These are phyloP conservation scores for Rhodotorula kratochvilovae DNA, from an alignment of 768 basidiomycete genomes.

Conservation along the genomic window DNA sequence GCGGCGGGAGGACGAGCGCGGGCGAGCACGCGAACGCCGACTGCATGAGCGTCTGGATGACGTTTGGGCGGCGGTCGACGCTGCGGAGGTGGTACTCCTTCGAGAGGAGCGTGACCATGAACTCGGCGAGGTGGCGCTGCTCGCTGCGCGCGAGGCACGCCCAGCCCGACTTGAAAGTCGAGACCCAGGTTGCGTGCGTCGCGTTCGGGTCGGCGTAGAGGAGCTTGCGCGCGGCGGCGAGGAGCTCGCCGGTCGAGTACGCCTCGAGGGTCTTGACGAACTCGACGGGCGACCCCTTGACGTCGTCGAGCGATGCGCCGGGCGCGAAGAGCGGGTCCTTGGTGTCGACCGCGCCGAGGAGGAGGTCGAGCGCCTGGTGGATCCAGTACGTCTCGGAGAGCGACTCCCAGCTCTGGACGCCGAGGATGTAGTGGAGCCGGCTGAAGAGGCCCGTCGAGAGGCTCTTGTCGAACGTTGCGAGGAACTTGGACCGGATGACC, in stretches of 20 bases:
- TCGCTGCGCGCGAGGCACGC: slow-evolving; percentile 75
- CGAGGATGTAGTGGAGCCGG: slow-evolving; percentile 82
- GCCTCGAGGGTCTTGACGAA: slow-evolving; percentile 36
- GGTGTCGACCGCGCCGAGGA: slow-evolving; percentile 65
- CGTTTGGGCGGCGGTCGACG: slow-evolving; percentile 80
- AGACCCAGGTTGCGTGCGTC: slow-evolving; percentile 79
- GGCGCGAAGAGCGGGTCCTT: slow-evolving; percentile 44
- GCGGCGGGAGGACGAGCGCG: slow-evolving; percentile 72
- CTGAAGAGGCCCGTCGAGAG: slow-evolving; percentile 75
- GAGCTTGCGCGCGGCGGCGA: slow-evolving; percentile 75
- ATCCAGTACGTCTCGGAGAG: slow-evolving; percentile 92
- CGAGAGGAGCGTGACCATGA: slow-evolving; percentile 81
- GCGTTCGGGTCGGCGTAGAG: slow-evolving; percentile 70
- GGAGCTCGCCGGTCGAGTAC: slow-evolving; percentile 52
- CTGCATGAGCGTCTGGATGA: slow-evolving; percentile 81
- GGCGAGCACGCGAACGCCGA: slow-evolving; percentile 81
- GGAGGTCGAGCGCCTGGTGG: slow-evolving; percentile 77
- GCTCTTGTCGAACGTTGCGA: slow-evolving; percentile 82
- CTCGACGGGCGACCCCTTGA: slow-evolving; percentile 18
- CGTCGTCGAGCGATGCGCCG: slow-evolving; percentile 46
- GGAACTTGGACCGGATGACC: slow-evolving; percentile 70
- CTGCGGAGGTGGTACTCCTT: slow-evolving; percentile 91
- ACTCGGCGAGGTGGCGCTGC: slow-evolving; percentile 79
- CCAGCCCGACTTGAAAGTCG: slow-evolving; percentile 82
- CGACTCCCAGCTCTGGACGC: slow-evolving; percentile 91